Base-by-base conservation (phyloP, 345 rosid genomes). In the Citrus reticulata region DNA sequence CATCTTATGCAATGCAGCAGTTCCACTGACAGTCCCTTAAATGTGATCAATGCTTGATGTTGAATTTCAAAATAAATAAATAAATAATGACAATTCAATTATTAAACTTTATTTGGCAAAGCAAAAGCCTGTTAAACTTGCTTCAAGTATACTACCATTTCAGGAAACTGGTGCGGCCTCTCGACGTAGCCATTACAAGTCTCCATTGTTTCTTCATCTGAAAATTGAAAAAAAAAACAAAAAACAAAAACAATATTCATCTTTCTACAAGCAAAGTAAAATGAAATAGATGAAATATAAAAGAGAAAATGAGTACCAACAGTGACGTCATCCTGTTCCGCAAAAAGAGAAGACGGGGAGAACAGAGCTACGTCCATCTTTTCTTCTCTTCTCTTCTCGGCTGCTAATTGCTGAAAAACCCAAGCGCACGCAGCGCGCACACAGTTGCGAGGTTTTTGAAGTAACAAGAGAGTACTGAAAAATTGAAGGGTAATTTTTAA, bases 351-450 rank as follows among this genome's bases (percentile, higher is more conserved):
- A 37, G 97, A 90, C 39, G 98, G 92, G n/a, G 99, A 96, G 86
- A 96, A 96, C 69, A 93, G 89, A 67, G 99, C 97, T 51, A 90
- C 90, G 87, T 96, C 99, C 99, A 93, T 95, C 68, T 58, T 46
- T 46, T 46, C 16, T 46, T 42, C 0, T 68, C 32, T 42, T n/a
- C 27, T 35, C n/a, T 9, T 1, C 73, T 46, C 58, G 6, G 9
- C 51, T 2, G n/a, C 3, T 11, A 34, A 35, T 7, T 24, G 4
- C 55, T 0, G 70, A 19, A 22, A 16, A 54, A 4, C 22, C 57
- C 58, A 54, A 54, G 58, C 22, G 17, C 51, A 11, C 16, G 3
- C 5, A 5, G 51, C 51, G 0, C 51, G 3, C 51, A 10, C 14
- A 3, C 51, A 3, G 51, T 13, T 46, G 0, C 22, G 22, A 54